Evolutionary conservation across 2,329 filamentous ascomycete species (phyloP).

Genomic region (Sarocladium brachiariae): DNA sequence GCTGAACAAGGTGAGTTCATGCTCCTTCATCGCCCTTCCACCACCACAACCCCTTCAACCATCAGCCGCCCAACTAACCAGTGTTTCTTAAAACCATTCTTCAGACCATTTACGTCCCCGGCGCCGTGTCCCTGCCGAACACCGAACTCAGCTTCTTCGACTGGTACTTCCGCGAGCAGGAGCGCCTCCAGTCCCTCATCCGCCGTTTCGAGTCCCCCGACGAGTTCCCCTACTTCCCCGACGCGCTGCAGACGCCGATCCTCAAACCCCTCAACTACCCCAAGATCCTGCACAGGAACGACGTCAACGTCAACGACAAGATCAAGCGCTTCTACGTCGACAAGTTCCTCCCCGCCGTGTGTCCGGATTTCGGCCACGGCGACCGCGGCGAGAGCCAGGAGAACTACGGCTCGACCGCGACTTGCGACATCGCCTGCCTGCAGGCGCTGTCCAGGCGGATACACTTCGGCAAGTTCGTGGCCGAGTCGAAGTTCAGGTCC

Average conservation of each 20-base stretch:
- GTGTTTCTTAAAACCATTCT: background rate
- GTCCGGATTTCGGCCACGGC: constrained; percentile 65
- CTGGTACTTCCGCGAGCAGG: constrained; percentile 87
- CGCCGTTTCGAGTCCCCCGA: constrained; percentile 94
- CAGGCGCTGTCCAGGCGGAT: constrained; percentile 87
- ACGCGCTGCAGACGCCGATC: constrained; percentile 70
- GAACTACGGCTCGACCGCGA: constrained; percentile 91
- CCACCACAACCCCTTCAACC: too few species aligned
- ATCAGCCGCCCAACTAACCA: too few species aligned
- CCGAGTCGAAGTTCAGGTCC: constrained; percentile 86
- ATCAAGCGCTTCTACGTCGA: constrained; percentile 82
- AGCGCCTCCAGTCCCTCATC: constrained; percentile 84
- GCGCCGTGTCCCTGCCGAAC: constrained; percentile 71
- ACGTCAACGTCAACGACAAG: constrained; percentile 82
- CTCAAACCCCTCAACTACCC: constrained; percentile 87
- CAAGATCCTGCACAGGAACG: constrained; percentile 75
- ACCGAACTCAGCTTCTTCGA: constrained; percentile 77
- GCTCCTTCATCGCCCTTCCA: constrained; percentile 1
- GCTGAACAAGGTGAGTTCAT: constrained; percentile 55
- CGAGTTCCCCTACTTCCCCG: constrained; percentile 95
- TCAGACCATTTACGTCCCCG: constrained; percentile 72
- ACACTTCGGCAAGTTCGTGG: constrained; percentile 98
- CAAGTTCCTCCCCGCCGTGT: constrained; percentile 76
- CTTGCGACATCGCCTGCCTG: constrained; percentile 81
- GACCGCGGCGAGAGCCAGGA: constrained; percentile 83